Conservation (phyloP, 208 protist genomes). For the Crithidia expoeki region DNA sequence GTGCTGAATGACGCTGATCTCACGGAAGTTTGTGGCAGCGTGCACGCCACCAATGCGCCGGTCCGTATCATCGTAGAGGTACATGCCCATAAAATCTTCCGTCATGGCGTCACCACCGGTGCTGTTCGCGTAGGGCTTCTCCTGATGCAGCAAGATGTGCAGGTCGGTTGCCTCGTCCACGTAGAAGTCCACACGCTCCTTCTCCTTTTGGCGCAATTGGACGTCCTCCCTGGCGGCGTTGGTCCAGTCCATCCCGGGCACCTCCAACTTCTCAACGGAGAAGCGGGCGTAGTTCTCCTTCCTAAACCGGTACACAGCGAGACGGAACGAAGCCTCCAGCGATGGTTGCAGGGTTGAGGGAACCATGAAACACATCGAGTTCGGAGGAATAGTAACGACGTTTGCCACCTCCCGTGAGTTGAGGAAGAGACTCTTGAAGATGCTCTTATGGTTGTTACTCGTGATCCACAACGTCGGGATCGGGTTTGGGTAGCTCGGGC, state of each 20-base stretch:
- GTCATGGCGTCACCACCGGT: constrained; percentile 71
- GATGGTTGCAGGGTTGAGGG: constrained; percentile 69
- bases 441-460: constrained; percentile 63
- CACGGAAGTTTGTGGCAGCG: constrained; percentile 84
- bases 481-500: constrained; percentile 34
- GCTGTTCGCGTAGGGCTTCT: constrained; percentile 50
- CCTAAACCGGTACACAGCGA: constrained; percentile 57
- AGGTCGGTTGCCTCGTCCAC: constrained; percentile 70
- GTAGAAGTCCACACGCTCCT: constrained; percentile 81
- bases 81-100: constrained; percentile 82
- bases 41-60: constrained; percentile 61
- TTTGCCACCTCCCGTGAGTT: constrained; percentile 80
- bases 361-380: constrained; percentile 77
- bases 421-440: constrained; percentile 78
- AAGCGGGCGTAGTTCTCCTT: constrained; percentile 46
- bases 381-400: constrained; percentile 51
- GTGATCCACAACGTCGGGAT: constrained; percentile 69
- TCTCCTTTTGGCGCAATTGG: constrained; percentile 42
- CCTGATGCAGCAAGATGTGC: constrained; percentile 74
- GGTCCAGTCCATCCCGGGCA: constrained; percentile 51
- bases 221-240: constrained; percentile 42
- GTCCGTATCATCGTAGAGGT: constrained; percentile 79
- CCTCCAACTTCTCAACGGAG: constrained; percentile 40
- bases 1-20: constrained; percentile 72
- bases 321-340: constrained; percentile 43